phyloP scores from a whole-genome alignment of 2,329 filamentous ascomycete species.

The Didymella pomorum region DNA sequence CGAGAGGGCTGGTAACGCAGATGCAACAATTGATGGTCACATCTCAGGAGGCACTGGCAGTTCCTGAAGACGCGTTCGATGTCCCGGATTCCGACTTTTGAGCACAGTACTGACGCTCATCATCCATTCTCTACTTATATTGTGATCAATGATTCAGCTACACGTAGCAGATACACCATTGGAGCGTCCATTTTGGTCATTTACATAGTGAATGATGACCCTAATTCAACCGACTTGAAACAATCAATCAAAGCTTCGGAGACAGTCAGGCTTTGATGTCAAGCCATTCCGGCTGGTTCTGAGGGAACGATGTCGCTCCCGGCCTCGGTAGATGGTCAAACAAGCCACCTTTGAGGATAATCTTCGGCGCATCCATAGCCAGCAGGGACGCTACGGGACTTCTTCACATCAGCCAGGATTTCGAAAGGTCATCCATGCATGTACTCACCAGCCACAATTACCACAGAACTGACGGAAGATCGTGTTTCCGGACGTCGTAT shows the following conservation, averaged over 20 bases:
- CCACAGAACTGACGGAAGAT: constrained; percentile 41
- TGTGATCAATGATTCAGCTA: too few relatives aligned
- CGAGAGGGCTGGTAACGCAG: constrained; percentile 28
- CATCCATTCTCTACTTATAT: too few relatives aligned
- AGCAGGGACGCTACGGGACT: constrained; percentile 37
- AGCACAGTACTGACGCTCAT: too few relatives aligned
- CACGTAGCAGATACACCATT: too few relatives aligned
- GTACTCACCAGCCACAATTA: constrained; percentile 40
- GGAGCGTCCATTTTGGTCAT: too few relatives aligned
- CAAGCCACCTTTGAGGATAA: constrained; percentile 39
- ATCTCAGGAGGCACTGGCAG: constrained; percentile 31
- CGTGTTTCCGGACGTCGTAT: constrained; percentile 40
- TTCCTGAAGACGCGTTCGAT: constrained; percentile 42
- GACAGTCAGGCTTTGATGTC: constrained; percentile 25
- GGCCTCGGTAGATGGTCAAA: constrained; percentile 36
- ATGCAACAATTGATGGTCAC: constrained; percentile 27
- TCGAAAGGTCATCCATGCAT: neutral
- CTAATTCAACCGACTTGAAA: too few relatives aligned
- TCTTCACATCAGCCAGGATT: neutral
- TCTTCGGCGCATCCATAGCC: constrained; percentile 23
- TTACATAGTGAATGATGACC: too few relatives aligned
- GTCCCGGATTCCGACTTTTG: constrained; percentile 27
- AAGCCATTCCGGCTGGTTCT: constrained; percentile 37
- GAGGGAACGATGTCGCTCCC: constrained; percentile 25
- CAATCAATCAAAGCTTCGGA: neutral